A percentile compares a stretch with the other conserved stretches of the same genome.
Conservation (phyloP, 495 filamentous ascomycete genomes). For the Penicillium verhagenii region DNA sequence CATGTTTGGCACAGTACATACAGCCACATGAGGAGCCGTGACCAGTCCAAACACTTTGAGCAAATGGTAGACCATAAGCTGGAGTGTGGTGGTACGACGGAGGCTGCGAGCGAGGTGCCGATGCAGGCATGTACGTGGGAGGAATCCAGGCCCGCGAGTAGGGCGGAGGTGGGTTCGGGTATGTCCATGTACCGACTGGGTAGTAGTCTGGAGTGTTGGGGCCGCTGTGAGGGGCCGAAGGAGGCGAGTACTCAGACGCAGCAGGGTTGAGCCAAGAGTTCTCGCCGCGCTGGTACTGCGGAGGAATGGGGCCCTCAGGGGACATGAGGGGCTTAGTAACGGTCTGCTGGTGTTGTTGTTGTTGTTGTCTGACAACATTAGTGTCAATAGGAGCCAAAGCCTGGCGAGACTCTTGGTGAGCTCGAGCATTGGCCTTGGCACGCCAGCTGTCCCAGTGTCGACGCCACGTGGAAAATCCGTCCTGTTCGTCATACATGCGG, state of each 20-base stretch:
- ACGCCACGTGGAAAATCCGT: constrained; percentile 79
- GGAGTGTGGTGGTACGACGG: constrained; percentile 54
- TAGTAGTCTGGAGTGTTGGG: constrained; percentile 61
- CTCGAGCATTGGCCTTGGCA: constrained; percentile 56
- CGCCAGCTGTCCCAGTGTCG: constrained; percentile 82
- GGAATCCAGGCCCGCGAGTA: constrained; percentile 44
- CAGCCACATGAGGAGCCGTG: constrained; percentile 68
- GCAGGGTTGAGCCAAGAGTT: constrained; percentile 53
- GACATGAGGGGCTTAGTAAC: constrained; percentile 49
- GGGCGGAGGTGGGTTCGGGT: constrained; percentile 51
- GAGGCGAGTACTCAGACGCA: constrained; percentile 62
- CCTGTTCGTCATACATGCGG: constrained; percentile 73
- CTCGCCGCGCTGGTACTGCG: constrained; percentile 55
- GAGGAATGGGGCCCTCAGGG: constrained; percentile 49
- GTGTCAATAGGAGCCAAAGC: constrained; percentile 71
- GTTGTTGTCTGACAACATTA: constrained; percentile 50
- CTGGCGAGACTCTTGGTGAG: constrained; percentile 49
- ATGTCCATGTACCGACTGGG: constrained; percentile 55
- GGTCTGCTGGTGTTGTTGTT: constrained; percentile 13
- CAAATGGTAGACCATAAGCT: constrained; percentile 53
- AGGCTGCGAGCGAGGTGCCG: constrained; percentile 43
- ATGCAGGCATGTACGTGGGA: constrained; percentile 47
- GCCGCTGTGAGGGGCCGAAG: constrained; percentile 66
- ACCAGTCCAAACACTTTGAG: constrained; percentile 58
- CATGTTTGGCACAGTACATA: constrained; percentile 60